Evolutionary conservation across 2,329 filamentous ascomycete species (phyloP), one percentile per base, ranked within the genome.

Genomic region (Fusarium lyarnte): DNA sequence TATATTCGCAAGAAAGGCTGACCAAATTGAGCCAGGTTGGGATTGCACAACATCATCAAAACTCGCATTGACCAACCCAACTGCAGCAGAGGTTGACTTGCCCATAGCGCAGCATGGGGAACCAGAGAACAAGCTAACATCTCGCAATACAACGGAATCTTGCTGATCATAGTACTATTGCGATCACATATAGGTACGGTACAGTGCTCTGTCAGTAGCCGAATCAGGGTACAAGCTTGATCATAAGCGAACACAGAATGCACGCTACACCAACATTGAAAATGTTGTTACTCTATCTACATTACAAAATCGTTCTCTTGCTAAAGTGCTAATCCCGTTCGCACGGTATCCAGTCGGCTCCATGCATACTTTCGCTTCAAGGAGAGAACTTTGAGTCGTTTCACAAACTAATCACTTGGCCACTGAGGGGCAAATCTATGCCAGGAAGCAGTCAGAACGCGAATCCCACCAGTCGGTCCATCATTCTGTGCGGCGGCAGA

Each of bases 291-390:
- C 41, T 70, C 47, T 25, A 36, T 41, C 39, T 25, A 60, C 42
- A 43, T 57, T 29, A 36, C 57, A 27, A 47, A 57, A 29, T 11
- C n/a, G 35, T 49, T 31, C 33, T 54, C 43, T 59, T 49, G 39
- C 31, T 35, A 38, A 53, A 63, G 42, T 38, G 47, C n/a, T 23
- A 49, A 49, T 73, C 39, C 70, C 57, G 55, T 59, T 73, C 53
- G 66, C 70, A 73, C 61, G 70, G 66, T 63, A 67, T 63, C 70
- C 66, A 61, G 67, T 72, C 67, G 63, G 63, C 45, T 62, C 33
- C 43, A 54, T 65, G 59, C 71, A 74, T 68, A 33, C 33, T 42
- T 42, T 57, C 42, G 55, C 53, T 49, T 65, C 39, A 17, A 54
- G 57, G 35, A 55, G 47, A 41, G 35, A 53, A 33, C 61, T 42